These are phyloP conservation scores for Aspergillus nanangensis DNA, from an alignment of 495 filamentous ascomycete species.

Conservation along the genomic window DNA sequence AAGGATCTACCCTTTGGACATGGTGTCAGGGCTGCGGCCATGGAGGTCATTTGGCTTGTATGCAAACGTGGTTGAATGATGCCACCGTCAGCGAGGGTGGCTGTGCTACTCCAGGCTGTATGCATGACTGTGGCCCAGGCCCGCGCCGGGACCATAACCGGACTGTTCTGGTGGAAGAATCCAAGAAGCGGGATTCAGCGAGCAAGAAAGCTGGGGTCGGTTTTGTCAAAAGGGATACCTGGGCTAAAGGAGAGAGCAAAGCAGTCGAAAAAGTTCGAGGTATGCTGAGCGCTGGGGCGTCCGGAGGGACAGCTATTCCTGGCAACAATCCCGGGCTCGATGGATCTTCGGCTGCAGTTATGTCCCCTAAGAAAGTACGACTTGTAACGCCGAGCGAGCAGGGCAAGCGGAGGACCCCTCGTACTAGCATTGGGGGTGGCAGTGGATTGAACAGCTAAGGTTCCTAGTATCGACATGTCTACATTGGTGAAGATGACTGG, in stretches of 20 bases:
- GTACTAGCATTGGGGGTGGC: conserved; percentile 19
- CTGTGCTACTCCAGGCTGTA: conserved; percentile 69
- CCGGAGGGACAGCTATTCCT: conserved; percentile 20
- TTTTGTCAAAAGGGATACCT: conserved; percentile 40
- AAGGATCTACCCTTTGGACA: conserved; percentile 51
- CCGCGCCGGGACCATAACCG: conserved; percentile 48
- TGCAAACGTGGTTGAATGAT: conserved; percentile 61
- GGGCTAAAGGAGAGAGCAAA: conserved; percentile 38
- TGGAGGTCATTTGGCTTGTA: conserved; percentile 66
- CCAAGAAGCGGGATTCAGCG: conserved; percentile 33
- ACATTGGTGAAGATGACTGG: too few relatives aligned
- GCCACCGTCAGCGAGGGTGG: conserved; percentile 57
- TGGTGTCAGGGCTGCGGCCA: conserved; percentile 74
- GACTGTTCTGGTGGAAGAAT: conserved; percentile 25
- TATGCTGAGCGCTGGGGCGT: conserved; percentile 33
- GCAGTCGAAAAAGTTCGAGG: conserved; percentile 46
- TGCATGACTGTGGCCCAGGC: conserved; percentile 67
- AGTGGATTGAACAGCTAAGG: conserved; percentile 5
- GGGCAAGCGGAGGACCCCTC: conserved; percentile 20
- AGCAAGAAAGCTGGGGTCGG: conserved; percentile 31
- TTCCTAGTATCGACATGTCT: background rate
- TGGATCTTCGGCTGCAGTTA: conserved; percentile 22
- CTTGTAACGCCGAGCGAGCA: conserved; percentile 42
- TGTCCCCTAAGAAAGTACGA: conserved; percentile 43
- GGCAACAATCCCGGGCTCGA: conserved; percentile 13